Base-by-base conservation (phyloP, 2,329 filamentous ascomycete genomes). In the Hymenoscyphus repandus region DNA sequence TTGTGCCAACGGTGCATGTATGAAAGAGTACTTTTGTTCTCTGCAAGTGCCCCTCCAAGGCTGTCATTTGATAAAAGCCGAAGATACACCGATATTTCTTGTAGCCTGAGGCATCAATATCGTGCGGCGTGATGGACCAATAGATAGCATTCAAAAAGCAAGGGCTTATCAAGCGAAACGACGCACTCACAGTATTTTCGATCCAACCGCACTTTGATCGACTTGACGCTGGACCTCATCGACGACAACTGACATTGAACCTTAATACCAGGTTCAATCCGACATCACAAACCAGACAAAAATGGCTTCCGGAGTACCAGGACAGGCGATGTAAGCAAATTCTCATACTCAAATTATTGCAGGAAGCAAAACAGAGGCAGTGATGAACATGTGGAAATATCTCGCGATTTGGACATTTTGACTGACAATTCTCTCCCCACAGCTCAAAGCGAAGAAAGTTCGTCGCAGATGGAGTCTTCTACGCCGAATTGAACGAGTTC, bases 401-500 rank as follows among this genome's bases (percentile, higher is more conserved):
- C 22, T 11, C 27, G 22, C 20, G 18, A 20, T 38, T 42, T 27
- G 18, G 20, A 36, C 10, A 31, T 37, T 5, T 30, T 45, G 22
- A 46, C 48, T 40, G 32, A 31, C 32, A 17, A 5, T 18, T 40
- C 38, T 18, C 40, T 15, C 34, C 45, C 9, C 42, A 63, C 72
- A 91, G 88, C 76, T 91, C 87, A 75, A 92, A 92, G 86, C 79
- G 86, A 77, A 88, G 88, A 83, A 92, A 92, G 85, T 92, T 91
- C 80, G 86, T 92, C 73, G 88, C 87, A 67, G 93, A 99, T 78
- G 93, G 93, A 86, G 93, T 99, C 72, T 99, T 99, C 89, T 99
- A 96, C 79, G 93, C 93, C 82, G 93, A 99, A 81, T 82, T 99
- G 77, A 99, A 99, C 87, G 93, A 99, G 82, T 99, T 99, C 88